Percentiles rank a stretch among this genome's conserved stretches.
These are phyloP conservation scores for Selenicereus undatus DNA, from an alignment of 148 eudicot genomes.

Conservation along the genomic window DNA sequence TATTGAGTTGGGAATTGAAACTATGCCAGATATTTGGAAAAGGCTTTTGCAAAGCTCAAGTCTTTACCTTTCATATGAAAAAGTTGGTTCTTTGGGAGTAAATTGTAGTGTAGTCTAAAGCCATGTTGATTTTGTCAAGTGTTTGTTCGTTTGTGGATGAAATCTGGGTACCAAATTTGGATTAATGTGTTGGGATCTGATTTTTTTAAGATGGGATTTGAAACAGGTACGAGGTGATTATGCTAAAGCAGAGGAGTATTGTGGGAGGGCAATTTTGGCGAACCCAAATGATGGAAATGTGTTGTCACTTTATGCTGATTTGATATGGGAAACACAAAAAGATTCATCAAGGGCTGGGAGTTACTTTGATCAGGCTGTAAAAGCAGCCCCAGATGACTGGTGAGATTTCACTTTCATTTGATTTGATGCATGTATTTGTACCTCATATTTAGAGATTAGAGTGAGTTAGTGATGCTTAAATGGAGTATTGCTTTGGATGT, in stretches of 20 bases:
- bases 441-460: too few species aligned
- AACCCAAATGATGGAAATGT: slow-evolving; percentile 43
- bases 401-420: slow-evolving; percentile 11
- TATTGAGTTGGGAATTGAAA: too few species aligned
- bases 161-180: too few species aligned
- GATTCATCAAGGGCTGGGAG: slow-evolving; percentile 42
- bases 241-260: slow-evolving; percentile 58
- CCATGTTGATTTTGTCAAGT: too few species aligned
- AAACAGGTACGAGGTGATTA: slow-evolving; percentile 50
- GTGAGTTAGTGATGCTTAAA: too few species aligned
- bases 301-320: slow-evolving; percentile 46
- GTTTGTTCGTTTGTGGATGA: too few species aligned
- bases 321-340: slow-evolving; percentile 46
- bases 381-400: slow-evolving; percentile 57
- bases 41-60: too few species aligned
- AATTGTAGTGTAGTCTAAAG: background rate
- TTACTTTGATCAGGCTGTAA: slow-evolving; percentile 56
- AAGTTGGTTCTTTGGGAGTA: background rate
- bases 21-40: too few species aligned
- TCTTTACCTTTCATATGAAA: too few species aligned
- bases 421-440: background rate
- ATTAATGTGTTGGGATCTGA: slow-evolving; percentile 5
- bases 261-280: slow-evolving; percentile 55
- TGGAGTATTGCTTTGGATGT: background rate
- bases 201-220: slow-evolving; percentile 1